Evolutionary conservation across 768 basidiomycete species (phyloP), one percentile per base, ranked within the genome.

Genomic region (Pilatotrama ljubarskyi): DNA sequence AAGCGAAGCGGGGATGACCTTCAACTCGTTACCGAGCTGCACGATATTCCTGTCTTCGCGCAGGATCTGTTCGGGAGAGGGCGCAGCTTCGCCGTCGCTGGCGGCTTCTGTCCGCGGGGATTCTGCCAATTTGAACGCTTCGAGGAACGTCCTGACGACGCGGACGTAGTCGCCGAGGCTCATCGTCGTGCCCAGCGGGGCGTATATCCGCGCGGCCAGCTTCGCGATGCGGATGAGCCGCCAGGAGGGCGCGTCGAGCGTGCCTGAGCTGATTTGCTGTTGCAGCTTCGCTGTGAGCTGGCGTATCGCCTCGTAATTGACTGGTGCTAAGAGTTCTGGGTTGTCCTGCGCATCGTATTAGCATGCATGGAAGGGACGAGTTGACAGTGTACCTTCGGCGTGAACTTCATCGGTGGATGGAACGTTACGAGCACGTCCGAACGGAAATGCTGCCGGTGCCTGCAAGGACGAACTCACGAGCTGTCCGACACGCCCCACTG

Each of bases 341-440:
- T 90, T 83, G 51, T 83, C 79, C 90, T 89, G 63, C 29, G 17
- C 10, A 9, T 15, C 13, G 8, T 6, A 14, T 48, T 13, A 32
- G 26, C 4, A 20, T 8, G n/a, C 11, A 15, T 48, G 47, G 4
- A 24, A 17, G 1, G 17, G 40, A 4, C 7, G 50, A 10, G 4
- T 32, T 2, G 29, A 32, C 17, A 5, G 2, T 5, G 37, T 14
- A 20, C 90, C 78, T 86, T 83, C 22, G 88, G 82, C 11, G 78
- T 76, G 66, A 91, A 89, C 40, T 70, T 79, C 69, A 90, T 77
- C 0, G 90, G 88, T 15, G 82, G 77, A 64, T 91, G 86, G 70
- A 91, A 93, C 2, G 88, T 89, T 20, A 95, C 89, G 48, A 95
- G 74, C 17, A 95, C 91, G 66, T 95, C 92, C 10, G 90, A 91